A percentile compares a stretch with the other conserved stretches of the same genome.
Evolutionary conservation across 83 land plant genomes (phyloP).

Genomic region (Picea abies): DNA sequence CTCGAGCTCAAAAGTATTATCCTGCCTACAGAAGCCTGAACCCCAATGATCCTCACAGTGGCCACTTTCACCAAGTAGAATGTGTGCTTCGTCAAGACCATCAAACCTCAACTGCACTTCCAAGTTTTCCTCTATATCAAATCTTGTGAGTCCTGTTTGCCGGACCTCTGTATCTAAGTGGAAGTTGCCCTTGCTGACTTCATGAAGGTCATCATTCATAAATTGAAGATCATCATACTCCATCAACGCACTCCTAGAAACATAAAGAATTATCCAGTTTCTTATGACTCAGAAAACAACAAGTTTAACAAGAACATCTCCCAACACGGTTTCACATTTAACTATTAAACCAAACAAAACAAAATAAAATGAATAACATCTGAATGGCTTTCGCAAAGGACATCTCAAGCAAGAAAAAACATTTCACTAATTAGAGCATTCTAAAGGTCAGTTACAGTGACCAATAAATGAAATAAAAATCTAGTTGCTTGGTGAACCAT

Average conservation of each 20-base stretch:
- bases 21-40: conserved; percentile 46
- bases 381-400: no score
- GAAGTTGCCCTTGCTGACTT: conserved; percentile 47
- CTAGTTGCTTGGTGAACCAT: no score
- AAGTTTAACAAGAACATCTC: no score
- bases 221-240: conserved; percentile 66
- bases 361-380: no score
- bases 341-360: no score
- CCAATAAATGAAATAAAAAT: no score
- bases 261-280: no score
- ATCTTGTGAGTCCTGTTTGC: conserved; percentile 52
- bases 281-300: no score
- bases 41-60: conserved; percentile 54
- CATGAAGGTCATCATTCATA: conserved; percentile 45
- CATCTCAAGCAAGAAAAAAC: no score
- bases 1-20: background rate
- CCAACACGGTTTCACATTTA: no score
- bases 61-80: conserved; percentile 49
- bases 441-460: no score
- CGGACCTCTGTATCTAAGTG: conserved; percentile 39
- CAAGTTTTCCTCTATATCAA: conserved; percentile 59
- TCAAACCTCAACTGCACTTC: conserved; percentile 52
- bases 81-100: conserved; percentile 50
- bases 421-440: no score
- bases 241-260: conserved; percentile 52